These are phyloP conservation scores for Kuraishia borneana DNA, from an alignment of 805 yeast species.

Conservation along the genomic window DNA sequence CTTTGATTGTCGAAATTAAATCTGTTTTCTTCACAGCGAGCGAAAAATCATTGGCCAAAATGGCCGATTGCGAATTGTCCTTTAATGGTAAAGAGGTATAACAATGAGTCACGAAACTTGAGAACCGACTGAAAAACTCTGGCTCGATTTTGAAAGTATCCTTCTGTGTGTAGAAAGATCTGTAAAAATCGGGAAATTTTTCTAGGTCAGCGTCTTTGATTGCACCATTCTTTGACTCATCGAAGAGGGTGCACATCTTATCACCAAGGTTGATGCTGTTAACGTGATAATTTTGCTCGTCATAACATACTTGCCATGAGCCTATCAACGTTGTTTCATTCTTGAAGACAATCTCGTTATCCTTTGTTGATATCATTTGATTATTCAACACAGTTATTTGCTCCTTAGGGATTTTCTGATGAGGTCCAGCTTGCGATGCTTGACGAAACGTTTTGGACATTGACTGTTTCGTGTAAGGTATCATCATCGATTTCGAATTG, in stretches of 20 bases:
- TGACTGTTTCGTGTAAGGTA: slow-evolving; percentile 1
- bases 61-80: slow-evolving; percentile 15
- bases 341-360: not conserved
- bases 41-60: slow-evolving; percentile 16
- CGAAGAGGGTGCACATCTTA: slow-evolving; percentile 11
- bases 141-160: slow-evolving; percentile 8
- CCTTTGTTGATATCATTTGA: slow-evolving; percentile 1
- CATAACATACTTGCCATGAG: slow-evolving; percentile 21
- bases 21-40: slow-evolving; percentile 9
- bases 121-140: slow-evolving; percentile 14
- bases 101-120: slow-evolving; percentile 18
- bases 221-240: slow-evolving; percentile 12
- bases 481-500: slow-evolving; percentile 5
- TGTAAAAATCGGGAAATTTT: slow-evolving; percentile 11
- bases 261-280: slow-evolving; percentile 16
- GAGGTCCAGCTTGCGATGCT: not conserved
- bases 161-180: not conserved
- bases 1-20: slow-evolving; percentile 11
- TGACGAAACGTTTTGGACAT: not conserved
- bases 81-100: slow-evolving; percentile 14
- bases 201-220: slow-evolving; percentile 7
- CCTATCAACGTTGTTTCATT: slow-evolving; percentile 8
- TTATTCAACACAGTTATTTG: slow-evolving; percentile 3
- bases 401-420: slow-evolving; percentile 1
- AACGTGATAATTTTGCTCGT: slow-evolving; percentile 13